Conservation (phyloP, 2,329 filamentous ascomycete genomes). For the Phyllosticta citribraziliensis region DNA sequence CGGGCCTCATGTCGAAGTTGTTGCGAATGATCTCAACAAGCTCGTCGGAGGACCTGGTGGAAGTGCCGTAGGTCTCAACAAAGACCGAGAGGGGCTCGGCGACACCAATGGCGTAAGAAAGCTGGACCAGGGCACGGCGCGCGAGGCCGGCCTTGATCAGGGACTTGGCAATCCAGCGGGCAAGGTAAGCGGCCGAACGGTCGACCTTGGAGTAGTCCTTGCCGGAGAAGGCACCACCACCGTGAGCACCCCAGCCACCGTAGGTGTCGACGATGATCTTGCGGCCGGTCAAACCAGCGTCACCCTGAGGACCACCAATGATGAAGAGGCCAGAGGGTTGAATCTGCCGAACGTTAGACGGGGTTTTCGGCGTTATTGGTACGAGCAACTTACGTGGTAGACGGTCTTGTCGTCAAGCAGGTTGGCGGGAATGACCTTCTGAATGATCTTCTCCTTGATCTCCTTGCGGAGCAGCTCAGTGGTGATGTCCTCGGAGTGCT, state of each 20-base stretch:
- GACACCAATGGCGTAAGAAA: slow-evolving; percentile 98
- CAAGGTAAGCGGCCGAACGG: slow-evolving; percentile 93
- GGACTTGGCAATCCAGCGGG: slow-evolving; percentile 98
- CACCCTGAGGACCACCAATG: slow-evolving; percentile 98
- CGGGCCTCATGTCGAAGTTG: slow-evolving; percentile 97
- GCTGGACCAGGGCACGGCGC: slow-evolving; percentile 89
- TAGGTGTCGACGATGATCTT: slow-evolving; percentile 99
- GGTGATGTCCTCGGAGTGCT: slow-evolving; percentile 80
- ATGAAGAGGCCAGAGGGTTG: slow-evolving; percentile 98
- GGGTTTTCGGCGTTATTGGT: no score
- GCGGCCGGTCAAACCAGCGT: slow-evolving; percentile 94
- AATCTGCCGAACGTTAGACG: slow-evolving; percentile 43
- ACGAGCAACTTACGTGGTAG: slow-evolving; percentile 65
- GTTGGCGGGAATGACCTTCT: slow-evolving; percentile 83
- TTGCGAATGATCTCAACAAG: slow-evolving; percentile 86
- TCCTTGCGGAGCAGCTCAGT: slow-evolving; percentile 90
- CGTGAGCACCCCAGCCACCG: slow-evolving; percentile 98
- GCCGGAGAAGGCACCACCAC: slow-evolving; percentile 99
- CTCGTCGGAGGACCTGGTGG: slow-evolving; percentile 77
- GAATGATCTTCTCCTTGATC: slow-evolving; percentile 95
- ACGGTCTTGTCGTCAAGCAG: slow-evolving; percentile 88
- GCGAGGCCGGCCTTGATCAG: slow-evolving; percentile 80
- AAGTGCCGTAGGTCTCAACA: slow-evolving; percentile 96
- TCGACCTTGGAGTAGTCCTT: slow-evolving; percentile 99
- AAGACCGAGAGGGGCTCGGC: slow-evolving; percentile 96